Conservation (phyloP, 495 filamentous ascomycete species). For the Trichocladium uniseriatum region DNA sequence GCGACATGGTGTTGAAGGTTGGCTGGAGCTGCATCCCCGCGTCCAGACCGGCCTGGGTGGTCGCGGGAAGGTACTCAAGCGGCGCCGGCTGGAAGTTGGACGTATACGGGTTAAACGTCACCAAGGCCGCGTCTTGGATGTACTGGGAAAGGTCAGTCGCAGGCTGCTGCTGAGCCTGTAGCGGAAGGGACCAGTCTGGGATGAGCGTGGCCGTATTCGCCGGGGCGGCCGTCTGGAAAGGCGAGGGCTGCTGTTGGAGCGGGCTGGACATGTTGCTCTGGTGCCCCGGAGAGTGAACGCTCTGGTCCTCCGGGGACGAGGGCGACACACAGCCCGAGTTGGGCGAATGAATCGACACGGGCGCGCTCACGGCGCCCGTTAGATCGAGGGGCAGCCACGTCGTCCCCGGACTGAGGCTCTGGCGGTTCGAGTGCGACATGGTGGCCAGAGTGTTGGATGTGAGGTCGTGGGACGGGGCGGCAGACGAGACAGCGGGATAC, state of each 20-base stretch:
- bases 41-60: slow-evolving; percentile 55
- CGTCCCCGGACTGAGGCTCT: slow-evolving; percentile 31
- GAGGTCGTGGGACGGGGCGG: slow-evolving; percentile 34
- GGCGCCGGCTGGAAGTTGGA: slow-evolving; percentile 46
- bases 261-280: slow-evolving; percentile 35
- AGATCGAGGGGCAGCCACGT: slow-evolving; percentile 41
- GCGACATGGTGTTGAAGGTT: slow-evolving; percentile 51
- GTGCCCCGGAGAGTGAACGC: slow-evolving; percentile 33
- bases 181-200: slow-evolving; percentile 45
- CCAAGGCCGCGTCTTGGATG: slow-evolving; percentile 40
- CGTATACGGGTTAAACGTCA: slow-evolving; percentile 41
- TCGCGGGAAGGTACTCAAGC: slow-evolving; percentile 62
- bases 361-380: slow-evolving; percentile 24
- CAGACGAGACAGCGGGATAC: slow-evolving; percentile 36
- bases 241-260: slow-evolving; percentile 40
- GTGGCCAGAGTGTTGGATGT: slow-evolving; percentile 37
- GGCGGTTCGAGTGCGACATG: slow-evolving; percentile 31
- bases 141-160: slow-evolving; percentile 43
- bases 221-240: slow-evolving; percentile 35
- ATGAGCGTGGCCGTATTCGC: slow-evolving; percentile 37
- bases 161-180: slow-evolving; percentile 46
- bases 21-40: slow-evolving; percentile 56
- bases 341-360: slow-evolving; percentile 31
- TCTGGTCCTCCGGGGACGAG: slow-evolving; percentile 39
- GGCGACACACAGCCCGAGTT: slow-evolving; percentile 32